These are phyloP conservation scores for Xylaria sp. DNA, from an alignment of 2,329 filamentous ascomycete genomes.

Conservation along the genomic window DNA sequence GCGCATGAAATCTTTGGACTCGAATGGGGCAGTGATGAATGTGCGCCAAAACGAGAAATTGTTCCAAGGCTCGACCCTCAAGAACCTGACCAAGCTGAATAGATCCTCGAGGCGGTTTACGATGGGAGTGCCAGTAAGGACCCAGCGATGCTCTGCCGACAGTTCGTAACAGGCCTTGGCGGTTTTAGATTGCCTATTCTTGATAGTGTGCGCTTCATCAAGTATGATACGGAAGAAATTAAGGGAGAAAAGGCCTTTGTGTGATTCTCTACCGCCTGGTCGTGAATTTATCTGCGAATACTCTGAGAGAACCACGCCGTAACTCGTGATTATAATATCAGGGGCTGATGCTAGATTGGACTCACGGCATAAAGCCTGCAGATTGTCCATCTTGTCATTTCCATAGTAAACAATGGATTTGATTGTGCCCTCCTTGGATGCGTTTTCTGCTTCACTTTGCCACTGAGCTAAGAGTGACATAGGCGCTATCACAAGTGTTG, in stretches of 20 bases:
- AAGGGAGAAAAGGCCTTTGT: constrained; percentile 83
- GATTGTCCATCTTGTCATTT: constrained; percentile 77
- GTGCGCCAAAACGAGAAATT: constrained; percentile 99
- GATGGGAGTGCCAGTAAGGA: constrained; percentile 92
- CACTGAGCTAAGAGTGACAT: constrained; percentile 97
- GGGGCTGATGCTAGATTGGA: constrained; percentile 78
- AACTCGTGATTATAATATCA: constrained; percentile 92
- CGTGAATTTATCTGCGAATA: constrained; percentile 75
- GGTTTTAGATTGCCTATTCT: constrained; percentile 88
- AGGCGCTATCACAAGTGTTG: constrained; percentile 92
- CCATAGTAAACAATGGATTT: constrained; percentile 93
- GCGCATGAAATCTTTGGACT: constrained; percentile 91
- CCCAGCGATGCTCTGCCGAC: constrained; percentile 85
- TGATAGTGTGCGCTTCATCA: constrained; percentile 94
- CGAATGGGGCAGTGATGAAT: constrained; percentile 96
- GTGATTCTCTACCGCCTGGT: constrained; percentile 67
- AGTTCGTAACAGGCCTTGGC: constrained; percentile 94
- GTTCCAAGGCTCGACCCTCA: constrained; percentile 95
- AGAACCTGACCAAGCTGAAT: constrained; percentile 89
- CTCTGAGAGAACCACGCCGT: constrained; percentile 89
- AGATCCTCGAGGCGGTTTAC: constrained; percentile 95
- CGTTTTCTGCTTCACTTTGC: constrained; percentile 93
- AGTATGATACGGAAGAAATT: constrained; percentile 95
- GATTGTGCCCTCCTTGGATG: constrained; percentile 81
- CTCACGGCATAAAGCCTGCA: constrained; percentile 78